phyloP scores from a whole-genome alignment of 2,329 filamentous ascomycete genomes.

The Nigrospora sphaerica region DNA sequence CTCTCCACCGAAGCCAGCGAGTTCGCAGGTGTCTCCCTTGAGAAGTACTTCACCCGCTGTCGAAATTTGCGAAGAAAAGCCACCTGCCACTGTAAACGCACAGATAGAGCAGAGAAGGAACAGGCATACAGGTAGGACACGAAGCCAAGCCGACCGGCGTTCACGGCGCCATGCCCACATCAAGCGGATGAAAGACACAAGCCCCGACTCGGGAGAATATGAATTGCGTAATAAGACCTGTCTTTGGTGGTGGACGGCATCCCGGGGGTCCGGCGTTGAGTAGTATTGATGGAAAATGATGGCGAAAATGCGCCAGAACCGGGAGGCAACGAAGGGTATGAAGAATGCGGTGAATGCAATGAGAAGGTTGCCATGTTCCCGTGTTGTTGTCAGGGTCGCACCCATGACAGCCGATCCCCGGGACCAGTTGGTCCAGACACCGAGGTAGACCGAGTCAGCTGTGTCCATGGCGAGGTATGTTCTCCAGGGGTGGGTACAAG shows the following conservation, averaged over 20 bases:
- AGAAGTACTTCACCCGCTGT: slow-evolving; percentile 9
- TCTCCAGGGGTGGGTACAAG: too few species aligned
- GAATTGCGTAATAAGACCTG: slow-evolving; percentile 12
- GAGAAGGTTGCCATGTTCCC: slow-evolving; percentile 3
- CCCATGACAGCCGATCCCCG: slow-evolving; percentile 2
- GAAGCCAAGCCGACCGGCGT: neutral
- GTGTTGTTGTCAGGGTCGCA: slow-evolving; percentile 4
- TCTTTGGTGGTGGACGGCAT: slow-evolving; percentile 8
- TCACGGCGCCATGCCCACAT: slow-evolving; percentile 1
- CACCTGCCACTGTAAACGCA: slow-evolving; percentile 7
- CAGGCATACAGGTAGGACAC: neutral
- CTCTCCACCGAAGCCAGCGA: neutral
- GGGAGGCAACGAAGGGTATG: slow-evolving; percentile 8
- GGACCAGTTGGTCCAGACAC: too few species aligned
- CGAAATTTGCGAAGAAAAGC: slow-evolving; percentile 10
- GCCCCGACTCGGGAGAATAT: slow-evolving; percentile 3
- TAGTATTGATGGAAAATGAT: slow-evolving; percentile 2
- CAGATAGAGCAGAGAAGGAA: slow-evolving; percentile 1
- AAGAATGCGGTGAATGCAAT: slow-evolving; percentile 11
- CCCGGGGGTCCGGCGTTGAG: slow-evolving; percentile 1
- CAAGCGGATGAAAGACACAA: slow-evolving; percentile 2
- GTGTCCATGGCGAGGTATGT: too few species aligned
- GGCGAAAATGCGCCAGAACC: slow-evolving; percentile 9
- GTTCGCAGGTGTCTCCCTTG: slow-evolving; percentile 3
- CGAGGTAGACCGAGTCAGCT: too few species aligned